These are phyloP conservation scores for Ophiocordyceps camponoti-leonardi DNA, from an alignment of 2,329 filamentous ascomycete genomes.

Conservation along the genomic window DNA sequence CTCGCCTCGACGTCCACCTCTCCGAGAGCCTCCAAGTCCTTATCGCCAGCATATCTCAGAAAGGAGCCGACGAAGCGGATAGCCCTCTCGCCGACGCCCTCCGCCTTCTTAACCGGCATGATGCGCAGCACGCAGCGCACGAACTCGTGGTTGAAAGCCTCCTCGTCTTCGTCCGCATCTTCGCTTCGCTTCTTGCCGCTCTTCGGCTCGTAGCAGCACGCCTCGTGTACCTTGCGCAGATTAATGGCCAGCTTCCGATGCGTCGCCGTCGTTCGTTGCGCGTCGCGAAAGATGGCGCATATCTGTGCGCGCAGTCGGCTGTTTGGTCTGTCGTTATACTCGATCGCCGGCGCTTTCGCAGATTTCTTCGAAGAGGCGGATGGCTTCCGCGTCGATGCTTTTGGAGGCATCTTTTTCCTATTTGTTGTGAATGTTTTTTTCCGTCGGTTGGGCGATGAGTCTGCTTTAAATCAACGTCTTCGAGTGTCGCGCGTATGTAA, in stretches of 20 bases:
- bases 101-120: slow-evolving; percentile 80
- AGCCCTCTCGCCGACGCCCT: slow-evolving; percentile 69
- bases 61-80: slow-evolving; percentile 82
- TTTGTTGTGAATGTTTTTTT: background rate
- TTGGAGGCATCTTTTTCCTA: slow-evolving; percentile 26
- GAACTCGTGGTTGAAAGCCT: slow-evolving; percentile 77
- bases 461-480: slow-evolving; percentile 8
- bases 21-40: slow-evolving; percentile 51
- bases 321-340: slow-evolving; percentile 57
- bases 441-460: background rate
- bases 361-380: slow-evolving; percentile 22
- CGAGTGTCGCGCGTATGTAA: slow-evolving; percentile 1
- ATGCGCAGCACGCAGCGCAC: slow-evolving; percentile 66
- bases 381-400: slow-evolving; percentile 28
- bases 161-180: slow-evolving; percentile 58
- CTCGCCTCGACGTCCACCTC: slow-evolving; percentile 51
- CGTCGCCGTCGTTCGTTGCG: slow-evolving; percentile 75
- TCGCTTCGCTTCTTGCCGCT: slow-evolving; percentile 26
- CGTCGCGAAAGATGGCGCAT: slow-evolving; percentile 57
- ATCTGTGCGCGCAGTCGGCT: slow-evolving; percentile 59
- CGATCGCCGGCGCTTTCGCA: slow-evolving; percentile 37
- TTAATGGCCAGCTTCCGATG: slow-evolving; percentile 82
- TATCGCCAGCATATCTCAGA: slow-evolving; percentile 52
- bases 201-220: slow-evolving; percentile 51
- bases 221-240: slow-evolving; percentile 78